These are phyloP conservation scores for Malus orientalis DNA, from an alignment of 306 rosid species.

Conservation along the genomic window DNA sequence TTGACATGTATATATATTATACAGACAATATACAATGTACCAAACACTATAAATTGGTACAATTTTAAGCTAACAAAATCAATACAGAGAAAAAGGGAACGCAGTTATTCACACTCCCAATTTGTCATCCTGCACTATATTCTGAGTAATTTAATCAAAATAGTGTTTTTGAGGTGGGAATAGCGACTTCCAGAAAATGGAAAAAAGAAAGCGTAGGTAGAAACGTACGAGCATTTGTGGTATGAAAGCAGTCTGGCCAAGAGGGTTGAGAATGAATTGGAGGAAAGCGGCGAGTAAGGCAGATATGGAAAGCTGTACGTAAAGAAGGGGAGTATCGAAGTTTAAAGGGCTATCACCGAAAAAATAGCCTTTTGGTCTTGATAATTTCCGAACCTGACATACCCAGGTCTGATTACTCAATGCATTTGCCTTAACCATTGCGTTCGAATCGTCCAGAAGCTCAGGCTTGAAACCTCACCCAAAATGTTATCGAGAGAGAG, in stretches of 20 bases:
- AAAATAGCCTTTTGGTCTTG: conserved; percentile 31
- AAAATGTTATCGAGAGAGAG: neutral
- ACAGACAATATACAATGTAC: neutral
- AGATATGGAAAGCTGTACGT: conserved; percentile 28
- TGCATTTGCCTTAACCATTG: neutral
- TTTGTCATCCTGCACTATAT: neutral
- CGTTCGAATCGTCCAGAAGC: neutral
- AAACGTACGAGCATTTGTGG: conserved; percentile 44
- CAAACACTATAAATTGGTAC: neutral
- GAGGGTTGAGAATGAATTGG: conserved; percentile 34
- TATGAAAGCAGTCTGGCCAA: conserved; percentile 37
- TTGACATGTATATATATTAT: neutral
- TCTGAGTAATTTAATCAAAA: neutral
- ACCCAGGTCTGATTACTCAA: conserved; percentile 11
- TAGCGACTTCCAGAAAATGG: neutral
- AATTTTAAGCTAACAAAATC: neutral
- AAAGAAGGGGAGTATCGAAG: conserved; percentile 9
- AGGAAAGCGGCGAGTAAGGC: conserved; percentile 17
- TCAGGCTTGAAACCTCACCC: neutral
- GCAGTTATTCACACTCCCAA: neutral
- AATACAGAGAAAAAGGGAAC: neutral
- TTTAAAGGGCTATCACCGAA: conserved; percentile 31
- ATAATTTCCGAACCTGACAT: conserved; percentile 4
- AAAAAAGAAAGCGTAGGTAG: neutral
- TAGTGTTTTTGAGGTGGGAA: neutral